Base-by-base conservation (phyloP, 2,329 filamentous ascomycete genomes). In the Fusarium sterilihyphosum region DNA sequence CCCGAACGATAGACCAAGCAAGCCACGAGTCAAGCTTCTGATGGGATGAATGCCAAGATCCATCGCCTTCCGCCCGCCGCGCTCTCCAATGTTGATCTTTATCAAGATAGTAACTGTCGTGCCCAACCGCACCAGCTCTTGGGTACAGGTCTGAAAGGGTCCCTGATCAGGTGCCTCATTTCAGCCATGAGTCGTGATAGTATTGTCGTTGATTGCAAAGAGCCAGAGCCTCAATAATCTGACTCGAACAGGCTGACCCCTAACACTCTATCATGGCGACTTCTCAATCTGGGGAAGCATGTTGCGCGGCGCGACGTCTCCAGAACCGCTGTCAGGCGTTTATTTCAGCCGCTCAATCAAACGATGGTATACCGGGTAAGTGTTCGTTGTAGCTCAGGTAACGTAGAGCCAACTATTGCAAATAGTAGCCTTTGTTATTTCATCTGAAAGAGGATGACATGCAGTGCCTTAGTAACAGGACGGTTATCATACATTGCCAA, bases 21-120 rank as follows among this genome's bases (percentile, higher is more conserved):
- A 62, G 66, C 46, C 60, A 75, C 65, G 76, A 78, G 74, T 77
- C 74, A 77, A 76, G 66, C 49, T 57, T 61, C 31, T 58, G 35
- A 49, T 59, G 56, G 65, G 59, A 61, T 66, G 61, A 66, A 38
- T 61, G 59, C 40, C 46, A 41, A 60, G 60, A 47, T 66, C 71
- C 66, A 69, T 60, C 64, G 52, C 61, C 67, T 67, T 44, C 69
- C 59, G 70, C 62, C 53, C 56, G 67, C 64, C 61, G 67, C 49
- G 56, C 68, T 76, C 59, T 67, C 64, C 63, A 67, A 65, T 41
- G 35, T 59, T 75, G 61, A 74, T 76, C 62, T 60, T 65, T 67
- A 74, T 76, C 65, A 64, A 71, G 58, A 63, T 57, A 52, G 49
- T 52, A 24, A 33, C 60, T 73, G 62, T 76, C 46, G 58, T 66